These are phyloP conservation scores for Fusarium camptoceras DNA, from an alignment of 2,329 filamentous ascomycete genomes.

Conservation along the genomic window DNA sequence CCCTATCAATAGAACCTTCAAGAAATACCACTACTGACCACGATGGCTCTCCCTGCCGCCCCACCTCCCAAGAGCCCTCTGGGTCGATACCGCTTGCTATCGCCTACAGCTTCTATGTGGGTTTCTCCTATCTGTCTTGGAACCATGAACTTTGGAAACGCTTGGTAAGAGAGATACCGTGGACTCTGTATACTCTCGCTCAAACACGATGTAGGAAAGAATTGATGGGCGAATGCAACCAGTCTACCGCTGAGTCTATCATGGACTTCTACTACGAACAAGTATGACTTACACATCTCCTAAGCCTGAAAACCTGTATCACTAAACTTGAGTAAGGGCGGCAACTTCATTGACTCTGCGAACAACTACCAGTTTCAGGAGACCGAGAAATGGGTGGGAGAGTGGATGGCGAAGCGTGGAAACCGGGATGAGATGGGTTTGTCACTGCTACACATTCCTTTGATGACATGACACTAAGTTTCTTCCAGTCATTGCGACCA, in stretches of 20 bases:
- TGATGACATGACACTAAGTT: not conserved
- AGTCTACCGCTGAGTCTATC: constrained; percentile 70
- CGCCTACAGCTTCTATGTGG: constrained; percentile 72
- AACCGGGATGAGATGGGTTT: constrained; percentile 73
- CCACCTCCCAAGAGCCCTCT: constrained; percentile 69
- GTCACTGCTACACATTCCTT: constrained; percentile 26
- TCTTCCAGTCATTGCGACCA: constrained; percentile 72
- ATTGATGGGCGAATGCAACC: constrained; percentile 73
- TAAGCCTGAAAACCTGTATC: not conserved
- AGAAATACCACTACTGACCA: not conserved
- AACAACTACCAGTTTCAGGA: constrained; percentile 75
- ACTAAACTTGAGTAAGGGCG: constrained; percentile 51
- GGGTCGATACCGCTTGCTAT: constrained; percentile 73
- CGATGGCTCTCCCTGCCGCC: constrained; percentile 52
- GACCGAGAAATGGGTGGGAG: constrained; percentile 74
- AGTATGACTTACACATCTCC: constrained; percentile 46
- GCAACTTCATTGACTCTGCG: constrained; percentile 80
- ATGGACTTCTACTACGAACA: constrained; percentile 74
- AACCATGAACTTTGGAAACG: constrained; percentile 72
- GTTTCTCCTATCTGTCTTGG: constrained; percentile 77
- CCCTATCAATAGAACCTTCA: not conserved
- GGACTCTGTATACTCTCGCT: accelerated
- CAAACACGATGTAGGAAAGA: constrained; percentile 54
- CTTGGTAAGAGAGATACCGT: constrained; percentile 53
- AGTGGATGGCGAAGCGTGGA: constrained; percentile 75